Conservation (phyloP, 108 stramenopile species). For the Schizochytrium sp. region DNA sequence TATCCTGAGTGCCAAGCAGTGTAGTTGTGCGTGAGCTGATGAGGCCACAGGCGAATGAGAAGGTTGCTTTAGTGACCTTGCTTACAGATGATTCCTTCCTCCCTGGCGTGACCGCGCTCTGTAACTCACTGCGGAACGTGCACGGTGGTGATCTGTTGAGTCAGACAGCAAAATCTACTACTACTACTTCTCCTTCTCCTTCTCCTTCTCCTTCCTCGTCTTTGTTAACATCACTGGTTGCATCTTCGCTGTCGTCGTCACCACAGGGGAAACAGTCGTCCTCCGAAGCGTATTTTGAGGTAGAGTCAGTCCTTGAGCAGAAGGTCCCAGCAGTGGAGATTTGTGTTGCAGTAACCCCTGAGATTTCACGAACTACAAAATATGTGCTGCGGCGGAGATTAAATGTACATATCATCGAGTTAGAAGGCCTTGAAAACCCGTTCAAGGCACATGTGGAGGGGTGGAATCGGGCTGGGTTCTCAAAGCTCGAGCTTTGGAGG, state of each 20-base stretch:
- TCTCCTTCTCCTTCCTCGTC: slow-evolving; percentile 74
- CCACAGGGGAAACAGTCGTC: slow-evolving; percentile 73
- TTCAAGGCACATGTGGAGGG: not conserved
- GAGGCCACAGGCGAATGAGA: slow-evolving; percentile 44
- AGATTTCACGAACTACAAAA: not conserved
- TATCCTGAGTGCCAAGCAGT: not conserved
- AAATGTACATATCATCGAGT: slow-evolving; percentile 67
- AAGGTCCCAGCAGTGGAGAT: not conserved
- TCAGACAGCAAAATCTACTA: too few relatives aligned
- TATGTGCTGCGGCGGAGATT: slow-evolving; percentile 4
- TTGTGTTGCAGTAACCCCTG: not conserved
- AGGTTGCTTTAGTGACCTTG: slow-evolving; percentile 81
- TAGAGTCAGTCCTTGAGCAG: too few relatives aligned
- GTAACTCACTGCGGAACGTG: slow-evolving; percentile 76
- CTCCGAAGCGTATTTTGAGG: slow-evolving; percentile 66
- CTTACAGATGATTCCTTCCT: slow-evolving; percentile 79
- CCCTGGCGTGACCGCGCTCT: slow-evolving; percentile 82
- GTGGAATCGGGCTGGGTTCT: slow-evolving; percentile 66
- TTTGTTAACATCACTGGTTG: slow-evolving; percentile 68
- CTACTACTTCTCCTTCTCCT: too few relatives aligned
- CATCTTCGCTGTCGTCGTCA: slow-evolving; percentile 60
- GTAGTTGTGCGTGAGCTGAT: too few relatives aligned
- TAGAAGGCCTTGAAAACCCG: slow-evolving; percentile 64
- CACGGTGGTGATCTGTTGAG: too few relatives aligned
- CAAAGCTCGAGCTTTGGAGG: slow-evolving; percentile 73